Evolutionary conservation across 2,329 filamentous ascomycete species (phyloP).

Genomic region (Dendryphion nanum): DNA sequence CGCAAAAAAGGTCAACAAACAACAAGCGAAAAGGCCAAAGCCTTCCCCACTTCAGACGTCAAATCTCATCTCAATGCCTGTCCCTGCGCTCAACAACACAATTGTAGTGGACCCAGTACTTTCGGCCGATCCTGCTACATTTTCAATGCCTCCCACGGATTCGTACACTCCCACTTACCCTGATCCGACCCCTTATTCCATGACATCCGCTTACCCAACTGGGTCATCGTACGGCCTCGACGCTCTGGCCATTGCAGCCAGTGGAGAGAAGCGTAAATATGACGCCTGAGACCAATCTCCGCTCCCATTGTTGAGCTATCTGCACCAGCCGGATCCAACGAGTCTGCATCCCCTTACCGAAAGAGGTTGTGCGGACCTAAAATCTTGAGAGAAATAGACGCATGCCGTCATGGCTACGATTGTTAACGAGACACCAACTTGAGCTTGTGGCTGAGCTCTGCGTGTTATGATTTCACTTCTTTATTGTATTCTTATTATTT

Average conservation of each 20-base stretch:
- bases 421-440: slow-evolving; percentile 14
- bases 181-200: slow-evolving; percentile 24
- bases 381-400: slow-evolving; percentile 31
- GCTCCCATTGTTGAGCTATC: too few species aligned
- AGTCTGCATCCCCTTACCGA: too few species aligned
- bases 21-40: slow-evolving; percentile 32
- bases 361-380: too few species aligned
- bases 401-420: slow-evolving; percentile 42
- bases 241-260: slow-evolving; percentile 37
- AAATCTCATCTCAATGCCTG: slow-evolving; percentile 8
- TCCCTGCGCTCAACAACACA: slow-evolving; percentile 24
- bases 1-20: slow-evolving; percentile 39
- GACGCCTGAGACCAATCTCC: slow-evolving; percentile 27
- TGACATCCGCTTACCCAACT: slow-evolving; percentile 21
- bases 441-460: too few species aligned
- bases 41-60: slow-evolving; percentile 30
- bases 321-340: too few species aligned
- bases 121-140: slow-evolving; percentile 19
- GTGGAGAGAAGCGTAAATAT: slow-evolving; percentile 38
- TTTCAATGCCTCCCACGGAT: slow-evolving; percentile 23
- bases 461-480: too few species aligned
- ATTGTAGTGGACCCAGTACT: slow-evolving; percentile 27
- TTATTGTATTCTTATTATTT: too few species aligned
- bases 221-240: slow-evolving; percentile 34
- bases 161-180: slow-evolving; percentile 28